Evolutionary conservation across 2,329 filamentous ascomycete species (phyloP).

Genomic region (Escovopsis sp.): DNA sequence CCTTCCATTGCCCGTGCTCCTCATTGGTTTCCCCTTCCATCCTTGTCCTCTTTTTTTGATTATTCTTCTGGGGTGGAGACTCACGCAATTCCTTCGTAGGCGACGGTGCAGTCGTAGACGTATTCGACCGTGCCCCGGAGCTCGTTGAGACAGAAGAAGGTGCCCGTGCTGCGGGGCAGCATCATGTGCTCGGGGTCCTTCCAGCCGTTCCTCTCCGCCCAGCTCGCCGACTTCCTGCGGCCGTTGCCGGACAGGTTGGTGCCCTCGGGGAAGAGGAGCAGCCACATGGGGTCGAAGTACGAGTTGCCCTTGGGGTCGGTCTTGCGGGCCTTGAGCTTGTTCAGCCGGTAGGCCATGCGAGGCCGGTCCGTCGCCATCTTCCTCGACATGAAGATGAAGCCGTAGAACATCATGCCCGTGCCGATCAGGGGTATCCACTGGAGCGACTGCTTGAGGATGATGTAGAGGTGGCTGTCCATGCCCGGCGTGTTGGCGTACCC

Average conservation of each 20-base stretch:
- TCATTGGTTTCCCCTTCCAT: too few species aligned
- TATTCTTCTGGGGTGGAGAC: slow-evolving; percentile 21
- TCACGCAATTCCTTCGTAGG: slow-evolving; percentile 86
- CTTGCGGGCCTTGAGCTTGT: slow-evolving; percentile 47
- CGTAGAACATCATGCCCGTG: slow-evolving; percentile 69
- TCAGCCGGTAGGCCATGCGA: slow-evolving; percentile 57
- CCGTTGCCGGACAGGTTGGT: slow-evolving; percentile 65
- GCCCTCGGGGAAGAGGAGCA: slow-evolving; percentile 75
- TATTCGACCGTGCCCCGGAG: slow-evolving; percentile 62
- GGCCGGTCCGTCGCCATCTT: slow-evolving; percentile 72
- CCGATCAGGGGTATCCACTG: slow-evolving; percentile 70
- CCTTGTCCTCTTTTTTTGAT: too few species aligned
- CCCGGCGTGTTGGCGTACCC: slow-evolving; percentile 62
- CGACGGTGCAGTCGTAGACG: slow-evolving; percentile 86
- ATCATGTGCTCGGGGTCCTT: slow-evolving; percentile 60
- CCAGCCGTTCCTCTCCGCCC: slow-evolving; percentile 62
- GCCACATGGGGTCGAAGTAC: slow-evolving; percentile 71
- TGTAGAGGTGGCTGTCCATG: slow-evolving; percentile 78
- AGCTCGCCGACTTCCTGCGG: slow-evolving; percentile 52
- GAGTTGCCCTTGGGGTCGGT: slow-evolving; percentile 35
- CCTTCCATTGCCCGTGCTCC: too few species aligned
- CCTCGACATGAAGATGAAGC: slow-evolving; percentile 83
- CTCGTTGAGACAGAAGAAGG: slow-evolving; percentile 65
- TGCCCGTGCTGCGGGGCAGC: slow-evolving; percentile 65
- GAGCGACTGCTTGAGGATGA: slow-evolving; percentile 77